phyloP scores from a whole-genome alignment of 345 rosid species.

The Populus alba region DNA sequence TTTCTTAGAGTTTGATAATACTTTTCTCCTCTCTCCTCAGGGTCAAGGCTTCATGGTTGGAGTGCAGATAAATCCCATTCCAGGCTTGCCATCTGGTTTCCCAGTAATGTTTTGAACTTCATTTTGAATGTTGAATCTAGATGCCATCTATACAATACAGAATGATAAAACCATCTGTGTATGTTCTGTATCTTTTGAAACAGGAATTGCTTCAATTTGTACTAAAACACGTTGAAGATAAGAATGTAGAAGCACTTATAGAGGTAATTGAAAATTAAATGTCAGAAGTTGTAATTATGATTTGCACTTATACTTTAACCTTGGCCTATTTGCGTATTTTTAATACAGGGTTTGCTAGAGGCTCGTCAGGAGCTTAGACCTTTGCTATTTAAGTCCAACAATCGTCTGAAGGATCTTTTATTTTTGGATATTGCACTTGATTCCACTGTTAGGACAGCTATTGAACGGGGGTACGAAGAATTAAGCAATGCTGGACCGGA shows the following conservation, averaged over 20 bases:
- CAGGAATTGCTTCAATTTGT: slow-evolving; percentile 87
- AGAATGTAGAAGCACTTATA: slow-evolving; percentile 78
- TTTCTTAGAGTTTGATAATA: slow-evolving; percentile 19
- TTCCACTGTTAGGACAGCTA: slow-evolving; percentile 90
- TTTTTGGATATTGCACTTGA: slow-evolving; percentile 94
- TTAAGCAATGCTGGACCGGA: slow-evolving; percentile 75
- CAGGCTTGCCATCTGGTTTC: slow-evolving; percentile 90
- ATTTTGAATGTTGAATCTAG: slow-evolving; percentile 17
- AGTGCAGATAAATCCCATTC: slow-evolving; percentile 79
- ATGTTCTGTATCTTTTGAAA: slow-evolving; percentile 14
- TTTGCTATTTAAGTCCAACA: slow-evolving; percentile 55
- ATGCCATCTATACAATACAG: slow-evolving; percentile 5
- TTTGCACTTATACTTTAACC: slow-evolving; percentile 6
- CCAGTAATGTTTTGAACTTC: slow-evolving; percentile 55
- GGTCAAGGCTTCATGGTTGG: slow-evolving; percentile 99
- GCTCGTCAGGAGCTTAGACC: slow-evolving; percentile 94
- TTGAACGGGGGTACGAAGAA: slow-evolving; percentile 91
- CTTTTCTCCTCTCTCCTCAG: slow-evolving; percentile 41
- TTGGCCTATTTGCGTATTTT: slow-evolving; percentile 7
- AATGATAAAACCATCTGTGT: slow-evolving; percentile 11
- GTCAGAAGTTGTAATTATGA: not conserved
- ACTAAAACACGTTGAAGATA: slow-evolving; percentile 80
- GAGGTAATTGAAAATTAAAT: slow-evolving; percentile 50
- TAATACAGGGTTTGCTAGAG: slow-evolving; percentile 84
- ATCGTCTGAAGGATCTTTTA: slow-evolving; percentile 88